Evolutionary conservation across 495 filamentous ascomycete genomes (phyloP), one percentile per base, ranked within the genome.

Genomic region (Bacidia gigantensis): DNA sequence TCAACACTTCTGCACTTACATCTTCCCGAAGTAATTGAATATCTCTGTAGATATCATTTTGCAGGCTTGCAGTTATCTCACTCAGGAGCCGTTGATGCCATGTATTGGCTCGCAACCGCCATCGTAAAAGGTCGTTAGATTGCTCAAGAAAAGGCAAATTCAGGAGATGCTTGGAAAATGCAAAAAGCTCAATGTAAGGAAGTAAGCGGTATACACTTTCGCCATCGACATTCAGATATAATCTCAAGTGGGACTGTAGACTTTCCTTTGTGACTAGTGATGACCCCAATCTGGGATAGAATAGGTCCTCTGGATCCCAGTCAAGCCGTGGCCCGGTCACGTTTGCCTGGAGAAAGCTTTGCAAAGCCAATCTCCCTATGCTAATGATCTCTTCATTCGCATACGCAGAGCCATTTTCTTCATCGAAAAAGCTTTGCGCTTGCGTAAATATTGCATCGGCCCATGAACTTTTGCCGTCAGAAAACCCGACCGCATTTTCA

Each of bases 301-400:
- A 68, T 0, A 67, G 46, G 5, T 73, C 64, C 2, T 72, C 66
- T 5, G 78, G 67, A 40, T 61, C 64, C 61, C 80, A 84, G 0
- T 68, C 61, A n/a, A 87, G 68, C 0, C 81, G 79, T 21, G 89
- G 93, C 0, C 92, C 92, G 12, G 92, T 96, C 48, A 96, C 84
- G 64, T 87, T 97, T 0, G 81, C 81, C 58, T 97, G 92, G 20
- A 96, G 64, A 64, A 97, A 97, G n/a, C 79, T 77, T 60, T 85
- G 75, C 20, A 96, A 71, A 0, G 87, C 81, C 1, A 83, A 81
- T 14, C 83, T 67, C 18, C 79, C 88, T 42, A 92, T 67, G 21
- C 74, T 65, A 43, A 83, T 64, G 26, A 80, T 29, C 46, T 69
- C 26, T n/a, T 14, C 3, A 11, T 14, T 38, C n/a, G 25, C 24